Evolutionary conservation across 805 yeast species (phyloP).

Genomic region (Teunomyces panamensis): DNA sequence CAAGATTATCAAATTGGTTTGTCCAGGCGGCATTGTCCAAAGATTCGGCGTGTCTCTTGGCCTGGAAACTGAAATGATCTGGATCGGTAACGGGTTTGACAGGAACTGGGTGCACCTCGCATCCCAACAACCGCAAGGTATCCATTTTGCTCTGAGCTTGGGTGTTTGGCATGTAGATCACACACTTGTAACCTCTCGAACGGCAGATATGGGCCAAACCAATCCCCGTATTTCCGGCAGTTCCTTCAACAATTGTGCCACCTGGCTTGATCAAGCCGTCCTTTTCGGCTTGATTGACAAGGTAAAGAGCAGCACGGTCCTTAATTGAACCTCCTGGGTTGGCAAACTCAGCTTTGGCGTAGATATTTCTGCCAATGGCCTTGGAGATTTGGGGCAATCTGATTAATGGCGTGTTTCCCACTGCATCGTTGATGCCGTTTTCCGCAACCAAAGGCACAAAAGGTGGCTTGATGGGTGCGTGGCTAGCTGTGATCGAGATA

Average conservation of each 20-base stretch:
- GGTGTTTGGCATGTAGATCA: slow-evolving; percentile 89
- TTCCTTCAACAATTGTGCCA: slow-evolving; percentile 88
- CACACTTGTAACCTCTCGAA: slow-evolving; percentile 77
- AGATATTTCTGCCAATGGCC: slow-evolving; percentile 67
- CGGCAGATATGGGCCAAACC: slow-evolving; percentile 82
- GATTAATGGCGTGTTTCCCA: slow-evolving; percentile 90
- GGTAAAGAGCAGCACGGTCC: slow-evolving; percentile 81
- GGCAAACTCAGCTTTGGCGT: slow-evolving; percentile 89
- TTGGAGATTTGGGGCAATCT: slow-evolving; percentile 55
- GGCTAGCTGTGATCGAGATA: slow-evolving; percentile 9
- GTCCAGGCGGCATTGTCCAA: slow-evolving; percentile 87
- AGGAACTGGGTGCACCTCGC: slow-evolving; percentile 86
- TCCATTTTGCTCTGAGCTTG: slow-evolving; percentile 80
- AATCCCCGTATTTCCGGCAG: slow-evolving; percentile 96
- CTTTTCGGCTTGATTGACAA: slow-evolving; percentile 75
- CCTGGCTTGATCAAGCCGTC: slow-evolving; percentile 65
- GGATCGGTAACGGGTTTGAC: slow-evolving; percentile 83
- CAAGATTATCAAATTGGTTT: slow-evolving; percentile 85
- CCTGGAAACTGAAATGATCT: slow-evolving; percentile 82
- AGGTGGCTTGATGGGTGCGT: slow-evolving; percentile 28
- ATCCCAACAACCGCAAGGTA: slow-evolving; percentile 71
- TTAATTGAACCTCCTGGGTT: slow-evolving; percentile 94
- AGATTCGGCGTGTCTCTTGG: slow-evolving; percentile 76
- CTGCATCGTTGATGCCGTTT: slow-evolving; percentile 73
- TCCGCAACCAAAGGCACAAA: slow-evolving; percentile 66